phyloP scores from a whole-genome alignment of 495 filamentous ascomycete genomes.

The Aspergillus coremiiformis region DNA sequence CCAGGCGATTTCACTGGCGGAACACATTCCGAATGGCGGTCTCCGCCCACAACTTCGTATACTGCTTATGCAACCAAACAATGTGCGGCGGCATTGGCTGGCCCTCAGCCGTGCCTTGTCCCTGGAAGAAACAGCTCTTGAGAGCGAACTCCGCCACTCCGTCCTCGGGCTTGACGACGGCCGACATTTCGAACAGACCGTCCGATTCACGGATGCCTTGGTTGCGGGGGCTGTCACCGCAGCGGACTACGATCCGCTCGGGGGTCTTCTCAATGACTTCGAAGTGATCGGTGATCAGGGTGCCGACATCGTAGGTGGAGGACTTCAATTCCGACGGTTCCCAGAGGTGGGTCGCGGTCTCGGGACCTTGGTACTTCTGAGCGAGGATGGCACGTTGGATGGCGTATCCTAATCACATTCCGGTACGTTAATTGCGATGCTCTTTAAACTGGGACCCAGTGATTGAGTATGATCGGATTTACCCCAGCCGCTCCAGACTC shows the following conservation, averaged over 20 bases:
- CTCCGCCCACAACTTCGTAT: slow-evolving; percentile 57
- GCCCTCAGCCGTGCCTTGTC: slow-evolving; percentile 37
- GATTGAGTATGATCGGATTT: not conserved
- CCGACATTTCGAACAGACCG: slow-evolving; percentile 63
- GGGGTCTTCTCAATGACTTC: slow-evolving; percentile 62
- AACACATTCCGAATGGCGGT: slow-evolving; percentile 37
- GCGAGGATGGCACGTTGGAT: slow-evolving; percentile 55
- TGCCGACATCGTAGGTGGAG: slow-evolving; percentile 53
- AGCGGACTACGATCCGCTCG: slow-evolving; percentile 54
- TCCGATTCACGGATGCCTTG: slow-evolving; percentile 51
- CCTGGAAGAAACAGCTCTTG: slow-evolving; percentile 61
- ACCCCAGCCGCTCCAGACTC: slow-evolving; percentile 62
- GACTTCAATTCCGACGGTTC: slow-evolving; percentile 42
- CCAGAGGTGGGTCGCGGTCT: slow-evolving; percentile 61
- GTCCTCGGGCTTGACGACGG: slow-evolving; percentile 50
- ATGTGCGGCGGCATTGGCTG: slow-evolving; percentile 50
- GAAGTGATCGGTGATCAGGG: slow-evolving; percentile 67
- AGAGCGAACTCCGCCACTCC: slow-evolving; percentile 56
- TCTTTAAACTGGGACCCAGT: no score
- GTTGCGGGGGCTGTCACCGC: slow-evolving; percentile 58
- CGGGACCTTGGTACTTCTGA: slow-evolving; percentile 53
- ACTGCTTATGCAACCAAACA: slow-evolving; percentile 54
- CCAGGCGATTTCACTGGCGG: slow-evolving; percentile 2
- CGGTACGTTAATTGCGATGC: no score
- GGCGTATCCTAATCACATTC: slow-evolving; percentile 45